These are phyloP conservation scores for Magnolia sinica DNA, from an alignment of 164 flowering plant species.

Conservation along the genomic window DNA sequence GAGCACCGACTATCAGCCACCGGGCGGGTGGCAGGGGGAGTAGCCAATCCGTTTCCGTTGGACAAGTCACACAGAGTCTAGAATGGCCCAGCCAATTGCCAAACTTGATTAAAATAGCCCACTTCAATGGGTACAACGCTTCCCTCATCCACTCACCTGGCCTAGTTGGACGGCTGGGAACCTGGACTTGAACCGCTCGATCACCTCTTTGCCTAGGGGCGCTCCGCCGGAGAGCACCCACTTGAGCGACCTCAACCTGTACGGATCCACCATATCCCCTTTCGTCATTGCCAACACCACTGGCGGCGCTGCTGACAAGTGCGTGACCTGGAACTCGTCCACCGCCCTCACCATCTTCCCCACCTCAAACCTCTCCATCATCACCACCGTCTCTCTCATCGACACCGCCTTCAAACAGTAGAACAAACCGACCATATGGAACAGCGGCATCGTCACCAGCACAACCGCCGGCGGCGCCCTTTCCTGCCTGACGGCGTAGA, in stretches of 20 bases:
- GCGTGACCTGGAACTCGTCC: slow-evolving; percentile 33
- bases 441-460: slow-evolving; percentile 36
- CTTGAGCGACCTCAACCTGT: slow-evolving; percentile 54
- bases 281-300: slow-evolving; percentile 30
- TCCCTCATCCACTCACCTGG: slow-evolving; percentile 22
- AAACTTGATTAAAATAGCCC: too few species aligned
- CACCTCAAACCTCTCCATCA: slow-evolving; percentile 34
- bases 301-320: slow-evolving; percentile 39
- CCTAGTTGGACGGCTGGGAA: slow-evolving; percentile 43
- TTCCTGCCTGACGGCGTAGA: neutral
- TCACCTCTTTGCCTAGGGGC: slow-evolving; percentile 68
- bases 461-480: slow-evolving; percentile 21
- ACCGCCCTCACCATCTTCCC: slow-evolving; percentile 31
- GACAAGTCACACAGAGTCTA: neutral
- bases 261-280: slow-evolving; percentile 15
- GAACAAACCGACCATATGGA: slow-evolving; percentile 42
- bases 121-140: too few species aligned
- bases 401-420: slow-evolving; percentile 24
- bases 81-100: neutral
- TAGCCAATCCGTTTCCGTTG: too few species aligned
- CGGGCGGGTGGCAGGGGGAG: too few species aligned
- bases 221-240: slow-evolving; percentile 63
- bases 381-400: slow-evolving; percentile 29
- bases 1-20: too few species aligned
- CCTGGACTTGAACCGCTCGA: slow-evolving; percentile 49